These are phyloP conservation scores for Acanthamoeba lenticulata DNA, from an alignment of 208 protist genomes.

Conservation along the genomic window DNA sequence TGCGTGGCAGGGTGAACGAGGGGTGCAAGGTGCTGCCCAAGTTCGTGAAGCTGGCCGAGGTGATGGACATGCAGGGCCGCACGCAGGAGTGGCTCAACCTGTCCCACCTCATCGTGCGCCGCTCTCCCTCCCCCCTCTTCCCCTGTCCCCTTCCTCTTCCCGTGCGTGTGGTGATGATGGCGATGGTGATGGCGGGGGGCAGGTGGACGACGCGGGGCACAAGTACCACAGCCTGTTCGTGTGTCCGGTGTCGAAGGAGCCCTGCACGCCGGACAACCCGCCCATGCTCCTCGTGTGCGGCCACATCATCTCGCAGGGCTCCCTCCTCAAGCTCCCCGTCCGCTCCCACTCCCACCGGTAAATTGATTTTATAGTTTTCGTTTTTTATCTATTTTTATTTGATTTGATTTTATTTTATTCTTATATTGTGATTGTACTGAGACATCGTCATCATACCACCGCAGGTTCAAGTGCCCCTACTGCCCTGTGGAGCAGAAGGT, in stretches of 20 bases:
- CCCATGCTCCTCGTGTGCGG: slow-evolving; percentile 55
- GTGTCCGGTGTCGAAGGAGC: slow-evolving; percentile 62
- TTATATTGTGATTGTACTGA: too few relatives aligned
- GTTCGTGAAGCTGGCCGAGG: slow-evolving; percentile 59
- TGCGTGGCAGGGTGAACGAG: slow-evolving; percentile 1
- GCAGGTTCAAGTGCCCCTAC: slow-evolving; percentile 38
- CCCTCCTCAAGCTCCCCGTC: slow-evolving; percentile 39
- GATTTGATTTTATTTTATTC: too few relatives aligned
- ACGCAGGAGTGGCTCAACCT: slow-evolving; percentile 64
- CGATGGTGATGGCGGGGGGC: background rate
- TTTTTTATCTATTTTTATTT: too few relatives aligned
- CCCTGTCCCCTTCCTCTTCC: background rate
- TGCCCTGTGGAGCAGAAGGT: slow-evolving; percentile 54
- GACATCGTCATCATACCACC: background rate
- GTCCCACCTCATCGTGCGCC: background rate
- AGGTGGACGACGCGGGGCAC: slow-evolving; percentile 51
- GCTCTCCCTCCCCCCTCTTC: background rate
- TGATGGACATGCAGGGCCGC: slow-evolving; percentile 49
- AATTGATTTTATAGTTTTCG: too few relatives aligned
- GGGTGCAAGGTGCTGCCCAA: slow-evolving; percentile 63
- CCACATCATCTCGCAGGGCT: slow-evolving; percentile 54
- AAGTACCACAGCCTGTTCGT: slow-evolving; percentile 64
- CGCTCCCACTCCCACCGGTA: slow-evolving; percentile 42
- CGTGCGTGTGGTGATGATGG: background rate
- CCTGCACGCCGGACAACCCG: slow-evolving; percentile 60